A percentile compares a stretch with the other conserved stretches of the same genome.
phyloP scores from a whole-genome alignment of 2,329 filamentous ascomycete species.

The Cordyceps militaris region DNA sequence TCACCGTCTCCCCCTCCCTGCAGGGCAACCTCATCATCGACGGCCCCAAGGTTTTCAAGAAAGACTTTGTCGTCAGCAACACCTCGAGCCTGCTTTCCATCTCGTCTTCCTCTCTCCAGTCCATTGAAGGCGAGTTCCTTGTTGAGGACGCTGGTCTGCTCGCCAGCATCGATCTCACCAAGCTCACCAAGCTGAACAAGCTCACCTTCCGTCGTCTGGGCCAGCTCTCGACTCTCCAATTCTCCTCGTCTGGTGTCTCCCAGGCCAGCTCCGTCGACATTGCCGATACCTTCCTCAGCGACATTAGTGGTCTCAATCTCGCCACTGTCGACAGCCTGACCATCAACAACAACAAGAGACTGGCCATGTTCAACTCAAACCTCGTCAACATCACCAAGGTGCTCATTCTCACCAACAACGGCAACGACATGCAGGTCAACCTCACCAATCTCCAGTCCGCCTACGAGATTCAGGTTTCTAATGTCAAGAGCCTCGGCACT shows the following conservation, averaged over 20 bases:
- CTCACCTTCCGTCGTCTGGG: constrained; percentile 70
- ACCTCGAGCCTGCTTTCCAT: constrained; percentile 53
- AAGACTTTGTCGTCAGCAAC: constrained; percentile 56
- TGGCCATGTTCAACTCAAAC: constrained; percentile 69
- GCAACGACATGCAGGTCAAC: constrained; percentile 58
- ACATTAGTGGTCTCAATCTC: constrained; percentile 75
- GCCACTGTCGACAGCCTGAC: constrained; percentile 63
- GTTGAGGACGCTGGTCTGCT: constrained; percentile 64
- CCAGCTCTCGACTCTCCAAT: constrained; percentile 41
- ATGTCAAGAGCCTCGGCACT: constrained; percentile 66
- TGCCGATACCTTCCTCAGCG: constrained; percentile 76
- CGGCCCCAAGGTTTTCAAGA: constrained; percentile 50
- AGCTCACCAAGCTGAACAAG: constrained; percentile 56
- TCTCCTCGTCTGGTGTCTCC: constrained; percentile 52
- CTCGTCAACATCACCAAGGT: constrained; percentile 66
- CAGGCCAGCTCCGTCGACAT: constrained; percentile 65
- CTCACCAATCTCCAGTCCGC: constrained; percentile 70
- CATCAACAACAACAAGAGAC: constrained; percentile 84
- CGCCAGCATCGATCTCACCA: constrained; percentile 57
- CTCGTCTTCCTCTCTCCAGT: constrained; percentile 50
- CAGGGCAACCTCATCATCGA: constrained; percentile 54
- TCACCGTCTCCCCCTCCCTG: constrained; percentile 54
- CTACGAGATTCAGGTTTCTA: constrained; percentile 51
- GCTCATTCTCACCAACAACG: constrained; percentile 76
- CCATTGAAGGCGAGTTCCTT: constrained; percentile 63